Evolutionary conservation across 139 green algal species (phyloP), one percentile per base, ranked within the genome.

Genomic region (Coelastrella sp.): DNA sequence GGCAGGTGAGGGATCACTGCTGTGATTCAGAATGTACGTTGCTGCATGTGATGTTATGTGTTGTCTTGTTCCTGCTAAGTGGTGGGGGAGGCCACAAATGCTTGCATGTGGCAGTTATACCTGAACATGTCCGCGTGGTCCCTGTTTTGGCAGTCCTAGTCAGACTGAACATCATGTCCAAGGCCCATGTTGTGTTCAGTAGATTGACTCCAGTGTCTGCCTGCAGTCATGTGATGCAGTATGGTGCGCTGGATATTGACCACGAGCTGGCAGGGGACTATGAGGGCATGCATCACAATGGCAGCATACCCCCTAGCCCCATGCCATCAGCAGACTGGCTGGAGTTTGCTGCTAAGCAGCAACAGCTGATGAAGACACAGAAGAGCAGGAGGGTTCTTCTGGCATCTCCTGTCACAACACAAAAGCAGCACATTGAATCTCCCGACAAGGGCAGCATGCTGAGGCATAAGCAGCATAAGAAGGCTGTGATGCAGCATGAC

Each of bases 181-280:
- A n/a, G n/a, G n/a, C n/a, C n/a, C n/a, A n/a, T n/a, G n/a, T n/a
- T n/a, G n/a, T n/a, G n/a, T n/a, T n/a, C n/a, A n/a, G n/a, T n/a
- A n/a, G 45, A 23, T 57, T 57, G 45, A 57, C 45, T 23, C 15
- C 45, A 23, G 45, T 57, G 45, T 57, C 45, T 23, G 11, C 15
- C 45, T 57, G 53, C 78, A 88, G 82, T 80, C 91, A 91, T 71
- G 96, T 96, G 1, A 93, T 96, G 94, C 92, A 93, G 83, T 99
- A 93, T 81, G 96, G 96, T 62, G 77, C 87, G 7, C 51, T 97
- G 23, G 64, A 68, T 17, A 95, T 98, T 6, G 89, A 92, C 30
- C 60, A 88, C 21, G 91, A 99, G 86, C 62, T 87, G 2, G 91
- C 88, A 7, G 89, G 88, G 0, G 89, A 95, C 87, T 98, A 94